phyloP scores from a whole-genome alignment of 208 protist species.

The Wallacemonas sp. region DNA sequence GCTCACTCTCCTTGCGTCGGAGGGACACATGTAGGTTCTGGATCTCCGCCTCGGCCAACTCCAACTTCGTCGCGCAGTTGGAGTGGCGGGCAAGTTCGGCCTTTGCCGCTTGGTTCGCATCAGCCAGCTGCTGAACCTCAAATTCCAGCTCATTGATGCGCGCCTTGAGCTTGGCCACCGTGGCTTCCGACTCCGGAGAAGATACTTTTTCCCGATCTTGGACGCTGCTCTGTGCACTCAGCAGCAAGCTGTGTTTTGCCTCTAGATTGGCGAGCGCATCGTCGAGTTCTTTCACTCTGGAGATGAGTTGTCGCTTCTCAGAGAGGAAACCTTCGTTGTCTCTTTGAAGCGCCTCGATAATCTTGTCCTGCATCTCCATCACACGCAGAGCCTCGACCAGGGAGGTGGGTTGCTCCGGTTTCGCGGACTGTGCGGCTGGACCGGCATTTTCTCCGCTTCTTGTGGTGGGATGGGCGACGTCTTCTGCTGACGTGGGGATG shows the following conservation, averaged over 20 bases:
- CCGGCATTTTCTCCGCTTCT: no score
- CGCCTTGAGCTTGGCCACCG: constrained; percentile 14
- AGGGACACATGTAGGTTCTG: constrained; percentile 20
- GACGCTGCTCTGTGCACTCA: constrained; percentile 26
- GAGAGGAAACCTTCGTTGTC: constrained; percentile 62
- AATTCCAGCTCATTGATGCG: constrained; percentile 27
- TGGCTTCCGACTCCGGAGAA: constrained; percentile 1
- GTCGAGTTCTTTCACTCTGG: constrained; percentile 38
- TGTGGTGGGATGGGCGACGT: no score
- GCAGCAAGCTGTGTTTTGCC: constrained; percentile 64
- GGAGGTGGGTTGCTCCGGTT: not conserved
- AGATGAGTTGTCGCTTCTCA: constrained; percentile 43
- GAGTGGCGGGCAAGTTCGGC: constrained; percentile 15
- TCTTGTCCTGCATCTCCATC: constrained; percentile 65
- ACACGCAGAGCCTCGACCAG: constrained; percentile 13
- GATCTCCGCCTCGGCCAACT: constrained; percentile 28
- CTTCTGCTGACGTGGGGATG: no score
- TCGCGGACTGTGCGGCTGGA: not conserved
- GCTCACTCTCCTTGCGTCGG: constrained; percentile 21
- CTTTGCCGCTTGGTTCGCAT: constrained; percentile 17
- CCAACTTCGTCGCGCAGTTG: constrained; percentile 11
- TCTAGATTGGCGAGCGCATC: constrained; percentile 51
- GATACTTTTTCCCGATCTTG: not conserved
- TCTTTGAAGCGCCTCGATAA: constrained; percentile 61
- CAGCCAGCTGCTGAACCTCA: constrained; percentile 20